Conservation (phyloP, 192 early-diverging fungal species). For the Rhizoclosmatium globosum region DNA sequence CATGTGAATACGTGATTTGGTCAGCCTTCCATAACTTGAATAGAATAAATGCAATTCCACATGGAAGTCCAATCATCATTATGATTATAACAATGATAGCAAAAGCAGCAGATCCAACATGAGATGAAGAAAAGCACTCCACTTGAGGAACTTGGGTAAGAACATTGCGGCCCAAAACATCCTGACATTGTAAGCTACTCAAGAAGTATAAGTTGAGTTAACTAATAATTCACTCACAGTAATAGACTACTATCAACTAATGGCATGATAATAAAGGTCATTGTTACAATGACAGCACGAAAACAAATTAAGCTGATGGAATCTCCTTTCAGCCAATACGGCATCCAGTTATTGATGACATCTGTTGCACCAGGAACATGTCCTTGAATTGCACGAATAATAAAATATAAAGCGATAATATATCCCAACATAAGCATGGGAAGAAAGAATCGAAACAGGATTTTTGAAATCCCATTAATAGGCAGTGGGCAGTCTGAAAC, state of each 20-base stretch:
- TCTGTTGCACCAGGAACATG: neutral
- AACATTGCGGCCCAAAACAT: neutral
- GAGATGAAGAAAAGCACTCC: neutral
- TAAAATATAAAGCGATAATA: constrained; percentile 3
- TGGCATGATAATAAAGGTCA: constrained; percentile 31
- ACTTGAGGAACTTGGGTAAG: neutral
- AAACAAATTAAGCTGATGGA: constrained; percentile 15
- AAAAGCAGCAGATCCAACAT: constrained; percentile 6
- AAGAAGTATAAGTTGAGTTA: neutral
- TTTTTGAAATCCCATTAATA: constrained; percentile 8
- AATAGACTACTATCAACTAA: constrained; percentile 20
- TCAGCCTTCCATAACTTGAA: neutral
- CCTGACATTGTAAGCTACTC: constrained; percentile 11
- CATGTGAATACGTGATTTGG: constrained; percentile 17
- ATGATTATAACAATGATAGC: constrained; percentile 26
- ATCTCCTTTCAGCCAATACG: constrained; percentile 29
- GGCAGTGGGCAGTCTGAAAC: constrained; percentile 23
- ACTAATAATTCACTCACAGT: neutral
- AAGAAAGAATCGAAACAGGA: constrained; percentile 30
- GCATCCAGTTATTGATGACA: neutral
- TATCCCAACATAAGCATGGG: constrained; percentile 4
- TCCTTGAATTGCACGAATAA: neutral
- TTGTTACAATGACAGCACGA: neutral
- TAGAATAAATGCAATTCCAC: neutral
- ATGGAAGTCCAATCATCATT: constrained; percentile 7